Base-by-base conservation (phyloP, 192 early-diverging fungal species). In the Coemansia sp. region DNA sequence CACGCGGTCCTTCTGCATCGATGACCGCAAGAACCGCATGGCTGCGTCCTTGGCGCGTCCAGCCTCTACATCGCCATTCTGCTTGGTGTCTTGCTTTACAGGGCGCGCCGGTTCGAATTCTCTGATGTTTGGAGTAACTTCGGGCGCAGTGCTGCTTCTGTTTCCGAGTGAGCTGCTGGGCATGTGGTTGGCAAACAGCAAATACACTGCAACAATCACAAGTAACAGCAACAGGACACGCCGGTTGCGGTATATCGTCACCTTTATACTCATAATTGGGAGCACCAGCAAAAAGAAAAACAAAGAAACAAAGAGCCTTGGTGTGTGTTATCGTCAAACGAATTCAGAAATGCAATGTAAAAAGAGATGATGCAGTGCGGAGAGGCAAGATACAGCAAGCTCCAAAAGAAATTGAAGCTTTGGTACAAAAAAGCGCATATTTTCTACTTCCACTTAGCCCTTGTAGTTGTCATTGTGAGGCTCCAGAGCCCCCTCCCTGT, bases 221-320 rank as follows among this genome's bases (percentile, higher is more conserved):
- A 61, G 18, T 30, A 76, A 68, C 60, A 48, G 59, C 40, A 75
- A 46, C 60, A 71, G 52, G 33, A 12, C 51, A 40, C 70, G 52
- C 25, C 74, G 52, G 63, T 71, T 34, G 56, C 74, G 74, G 33
- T 76, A 76, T 25, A 76, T 45, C 25, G 59, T 67, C 31, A 76
- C 74, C 6, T 59, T 55, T n/a, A 76, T 18, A 21, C 68, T 59
- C 74, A 76, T 76, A 26, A 8, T 51, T 13, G 20, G 8, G 21
- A 51, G 2, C 8, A 13, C 48, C 48, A 26, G 21, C 25, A 51
- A 26, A 51, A 26, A 51, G 20, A 26, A 51, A 51, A 51, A 40
- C n/a, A n/a, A 37, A 12, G 35, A 37, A 37, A n/a, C n/a, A n/a
- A 37, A 7, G 12, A 37, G 8, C 35, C 35, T 12, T 37, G 35